A percentile compares a stretch with the other conserved stretches of the same genome.
Conservation (phyloP, 768 basidiomycete species). For the Lentinus tigrinus region DNA sequence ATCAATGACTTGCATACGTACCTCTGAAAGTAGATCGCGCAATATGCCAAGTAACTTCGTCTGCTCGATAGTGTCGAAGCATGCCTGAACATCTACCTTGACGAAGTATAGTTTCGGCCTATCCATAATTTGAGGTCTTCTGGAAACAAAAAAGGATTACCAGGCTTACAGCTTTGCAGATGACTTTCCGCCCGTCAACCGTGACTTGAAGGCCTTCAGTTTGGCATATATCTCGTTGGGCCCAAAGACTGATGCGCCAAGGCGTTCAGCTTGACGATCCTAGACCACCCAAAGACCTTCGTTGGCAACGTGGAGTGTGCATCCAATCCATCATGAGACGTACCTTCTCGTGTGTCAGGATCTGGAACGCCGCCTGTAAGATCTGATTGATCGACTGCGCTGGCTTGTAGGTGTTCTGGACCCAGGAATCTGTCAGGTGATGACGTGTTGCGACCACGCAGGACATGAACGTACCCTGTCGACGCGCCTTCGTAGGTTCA, state of each 20-base stretch:
- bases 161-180: constrained; percentile 56
- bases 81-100: constrained; percentile 93
- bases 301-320: not conserved
- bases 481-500: constrained; percentile 72
- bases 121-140: not conserved
- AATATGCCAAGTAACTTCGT: constrained; percentile 79
- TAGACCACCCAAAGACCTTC: constrained; percentile 30
- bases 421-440: not conserved
- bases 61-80: constrained; percentile 96
- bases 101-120: constrained; percentile 94
- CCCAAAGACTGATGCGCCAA: constrained; percentile 83
- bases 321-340: not conserved
- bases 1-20: constrained; percentile 22
- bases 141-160: no score
- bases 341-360: constrained; percentile 88
- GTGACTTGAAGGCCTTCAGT: constrained; percentile 68
- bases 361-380: constrained; percentile 80
- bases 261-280: constrained; percentile 57
- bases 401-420: constrained; percentile 28
- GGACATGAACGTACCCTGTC: constrained; percentile 24
- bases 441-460: not conserved
- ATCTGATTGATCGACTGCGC: constrained; percentile 84
- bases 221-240: constrained; percentile 78
- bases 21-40: constrained; percentile 70
- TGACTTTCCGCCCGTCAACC: constrained; percentile 36